Base-by-base conservation (phyloP, 2,329 filamentous ascomycete genomes). In the Magnaporthiopsis poae region DNA sequence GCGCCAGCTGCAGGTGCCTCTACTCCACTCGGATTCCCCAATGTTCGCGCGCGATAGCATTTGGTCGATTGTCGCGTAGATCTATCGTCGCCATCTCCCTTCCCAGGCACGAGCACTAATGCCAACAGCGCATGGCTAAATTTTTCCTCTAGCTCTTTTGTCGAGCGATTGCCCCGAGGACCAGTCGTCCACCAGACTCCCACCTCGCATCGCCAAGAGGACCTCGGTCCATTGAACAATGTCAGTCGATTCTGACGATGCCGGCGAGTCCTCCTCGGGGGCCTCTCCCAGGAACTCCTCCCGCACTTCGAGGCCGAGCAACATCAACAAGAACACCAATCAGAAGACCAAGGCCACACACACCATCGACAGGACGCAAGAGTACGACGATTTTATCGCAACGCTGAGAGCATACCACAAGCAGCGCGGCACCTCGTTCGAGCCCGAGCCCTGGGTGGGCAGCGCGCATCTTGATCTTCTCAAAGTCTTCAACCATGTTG, bases 381-480 rank as follows among this genome's bases (percentile, higher is more conserved):
- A 95, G 78, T 92, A 92, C 77, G 85, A 89, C 66, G 87, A 90
- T 61, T 96, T 96, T 76, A 90, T 96, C 74, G 81, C 84, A 71
- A 87, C 88, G 73, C 80, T 96, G 67, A 84, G 82, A 64, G 86
- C 82, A 62, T 96, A 91, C 74, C 91, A 96, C 77, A 83, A 88
- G 72, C 86, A 91, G 76, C 86, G 92, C 78, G 91, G 91, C 66
- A 96, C 91, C 9, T 79, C 82, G 67, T 87, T 96, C 71, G 92
- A 96, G 68, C 83, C 88, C 36, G 89, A 93, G 75, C 92, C 92
- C 65, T 92, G 91, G 78, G 87, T 96, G 71, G 91, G 90, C 68
- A 65, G 64, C n/a, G 60, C 60, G 27, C 84, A 85, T 71, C 84
- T 96, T 68, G 90, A 96, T 73, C 82, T 96, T 35, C 81, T 88